Conservation (phyloP, 2,329 filamentous ascomycete species). For the Pochonia chlamydosporia region DNA sequence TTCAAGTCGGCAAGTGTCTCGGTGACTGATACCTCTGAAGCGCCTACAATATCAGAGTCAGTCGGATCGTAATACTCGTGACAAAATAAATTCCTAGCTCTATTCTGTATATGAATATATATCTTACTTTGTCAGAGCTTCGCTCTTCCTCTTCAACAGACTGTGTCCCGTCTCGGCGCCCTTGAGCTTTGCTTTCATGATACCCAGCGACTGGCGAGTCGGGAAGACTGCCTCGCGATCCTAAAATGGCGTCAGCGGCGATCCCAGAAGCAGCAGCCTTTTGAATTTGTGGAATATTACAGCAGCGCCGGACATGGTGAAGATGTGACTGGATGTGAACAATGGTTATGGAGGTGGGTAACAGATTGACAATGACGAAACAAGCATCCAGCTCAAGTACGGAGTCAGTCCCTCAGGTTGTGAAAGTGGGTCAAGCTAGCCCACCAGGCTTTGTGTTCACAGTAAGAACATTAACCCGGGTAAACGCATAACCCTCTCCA, state of each 20-base stretch:
- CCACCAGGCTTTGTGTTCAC: too few relatives aligned
- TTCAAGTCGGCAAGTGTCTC: conserved; percentile 3
- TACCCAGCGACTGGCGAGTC: conserved; percentile 89
- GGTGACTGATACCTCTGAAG: conserved; percentile 10
- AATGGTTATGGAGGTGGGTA: not conserved
- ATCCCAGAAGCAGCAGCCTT: not conserved
- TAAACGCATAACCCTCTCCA: not conserved
- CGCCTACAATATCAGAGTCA: conserved; percentile 3
- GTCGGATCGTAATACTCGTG: not conserved
- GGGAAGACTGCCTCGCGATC: conserved; percentile 95
- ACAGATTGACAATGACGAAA: not conserved
- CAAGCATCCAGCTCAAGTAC: too few relatives aligned
- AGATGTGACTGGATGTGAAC: not conserved
- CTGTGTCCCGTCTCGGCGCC: conserved; percentile 88
- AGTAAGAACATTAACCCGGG: too few relatives aligned
- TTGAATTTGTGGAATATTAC: conserved; percentile 12
- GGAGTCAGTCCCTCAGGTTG: too few relatives aligned
- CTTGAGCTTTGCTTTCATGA: conserved; percentile 99
- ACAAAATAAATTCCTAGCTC: not conserved
- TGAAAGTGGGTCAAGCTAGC: too few relatives aligned
- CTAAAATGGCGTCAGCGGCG: conserved; percentile 37
- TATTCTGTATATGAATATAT: not conserved
- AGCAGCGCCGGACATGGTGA: conserved; percentile 27
- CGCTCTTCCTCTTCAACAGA: conserved; percentile 93
- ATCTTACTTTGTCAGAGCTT: conserved; percentile 88